Conservation (phyloP, 2,329 filamentous ascomycete genomes). For the Aspergillus fijiensis region DNA sequence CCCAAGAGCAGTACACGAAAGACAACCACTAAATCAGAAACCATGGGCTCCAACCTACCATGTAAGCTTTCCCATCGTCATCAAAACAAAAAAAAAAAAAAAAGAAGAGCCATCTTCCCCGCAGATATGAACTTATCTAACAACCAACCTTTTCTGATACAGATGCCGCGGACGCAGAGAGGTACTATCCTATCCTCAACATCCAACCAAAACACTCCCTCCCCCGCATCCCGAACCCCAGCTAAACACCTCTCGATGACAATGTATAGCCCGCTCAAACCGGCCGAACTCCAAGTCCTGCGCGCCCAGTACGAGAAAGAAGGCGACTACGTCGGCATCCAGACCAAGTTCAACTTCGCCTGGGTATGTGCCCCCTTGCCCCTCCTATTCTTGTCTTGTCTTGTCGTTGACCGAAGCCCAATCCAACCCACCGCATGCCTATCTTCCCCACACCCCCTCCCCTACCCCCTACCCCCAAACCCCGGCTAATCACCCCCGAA, state of each 20-base stretch:
- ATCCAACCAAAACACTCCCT: background rate
- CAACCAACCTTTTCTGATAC: conserved; percentile 17
- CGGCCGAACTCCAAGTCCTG: conserved; percentile 87
- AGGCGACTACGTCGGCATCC: conserved; percentile 91
- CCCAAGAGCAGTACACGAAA: too few relatives aligned
- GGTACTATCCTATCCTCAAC: conserved; percentile 49
- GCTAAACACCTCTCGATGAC: background rate
- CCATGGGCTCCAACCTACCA: conserved; percentile 50
- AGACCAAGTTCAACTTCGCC: conserved; percentile 99
- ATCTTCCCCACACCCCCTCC: too few relatives aligned
- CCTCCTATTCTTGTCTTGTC: too few relatives aligned
- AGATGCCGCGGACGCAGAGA: conserved; percentile 98
- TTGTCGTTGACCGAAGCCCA: background rate
- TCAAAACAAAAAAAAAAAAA: conserved; percentile 18
- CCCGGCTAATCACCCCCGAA: too few relatives aligned
- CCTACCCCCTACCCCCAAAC: too few relatives aligned
- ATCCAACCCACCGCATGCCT: background rate
- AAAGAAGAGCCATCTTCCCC: conserved; percentile 39
- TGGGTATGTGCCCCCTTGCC: conserved; percentile 64
- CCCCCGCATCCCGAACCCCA: background rate
- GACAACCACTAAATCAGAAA: background rate
- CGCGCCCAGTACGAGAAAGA: conserved; percentile 96
- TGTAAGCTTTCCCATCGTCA: conserved; percentile 40
- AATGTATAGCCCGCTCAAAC: conserved; percentile 71
- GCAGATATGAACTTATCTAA: conserved; percentile 40